These are phyloP conservation scores for Crotalaria pallida DNA, from an alignment of 306 rosid genomes.

Conservation along the genomic window DNA sequence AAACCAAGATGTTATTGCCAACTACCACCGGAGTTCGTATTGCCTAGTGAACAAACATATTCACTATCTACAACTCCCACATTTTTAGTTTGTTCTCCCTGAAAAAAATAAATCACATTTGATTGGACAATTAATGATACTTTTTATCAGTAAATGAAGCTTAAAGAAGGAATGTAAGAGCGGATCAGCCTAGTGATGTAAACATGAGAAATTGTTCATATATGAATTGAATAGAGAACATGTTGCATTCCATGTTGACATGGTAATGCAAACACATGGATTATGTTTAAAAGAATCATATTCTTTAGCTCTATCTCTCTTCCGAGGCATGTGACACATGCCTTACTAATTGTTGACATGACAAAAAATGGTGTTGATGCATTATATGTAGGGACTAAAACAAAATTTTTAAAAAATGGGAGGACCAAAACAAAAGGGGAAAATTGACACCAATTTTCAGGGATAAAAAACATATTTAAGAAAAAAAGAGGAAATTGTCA, in stretches of 20 bases:
- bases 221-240: neutral
- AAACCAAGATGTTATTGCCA: too few relatives aligned
- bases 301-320: neutral
- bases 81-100: slow-evolving; percentile 80
- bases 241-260: neutral
- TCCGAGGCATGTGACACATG: too few relatives aligned
- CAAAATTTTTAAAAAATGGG: too few relatives aligned
- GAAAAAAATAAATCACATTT: slow-evolving; percentile 35
- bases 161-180: neutral
- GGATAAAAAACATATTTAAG: too few relatives aligned
- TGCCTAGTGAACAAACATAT: slow-evolving; percentile 71
- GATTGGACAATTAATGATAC: neutral
- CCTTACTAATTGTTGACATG: too few relatives aligned
- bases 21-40: slow-evolving; percentile 77
- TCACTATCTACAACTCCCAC: slow-evolving; percentile 84
- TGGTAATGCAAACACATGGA: neutral
- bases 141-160: slow-evolving; percentile 9
- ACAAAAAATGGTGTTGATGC: too few relatives aligned
- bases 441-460: too few relatives aligned
- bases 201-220: neutral
- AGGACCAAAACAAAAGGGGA: too few relatives aligned
- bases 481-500: too few relatives aligned
- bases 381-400: too few relatives aligned
- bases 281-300: neutral
- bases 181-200: neutral